Conservation (phyloP, 108 stramenopile species). For the Nitzschia sp. region DNA sequence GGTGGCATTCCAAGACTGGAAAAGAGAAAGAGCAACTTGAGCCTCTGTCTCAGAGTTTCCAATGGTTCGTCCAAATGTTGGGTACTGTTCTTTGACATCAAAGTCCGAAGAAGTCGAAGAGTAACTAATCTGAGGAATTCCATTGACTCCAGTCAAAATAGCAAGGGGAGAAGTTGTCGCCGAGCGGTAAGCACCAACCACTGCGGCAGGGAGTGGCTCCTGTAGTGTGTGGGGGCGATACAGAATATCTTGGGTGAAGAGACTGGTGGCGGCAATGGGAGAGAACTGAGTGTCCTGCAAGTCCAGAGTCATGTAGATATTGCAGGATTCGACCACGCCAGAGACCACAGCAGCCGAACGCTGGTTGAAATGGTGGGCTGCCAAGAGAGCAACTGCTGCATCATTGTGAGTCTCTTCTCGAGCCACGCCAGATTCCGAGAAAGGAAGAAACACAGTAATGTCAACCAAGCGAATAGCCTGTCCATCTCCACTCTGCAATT, state of each 20-base stretch:
- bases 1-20: conserved; percentile 8
- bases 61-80: conserved; percentile 44
- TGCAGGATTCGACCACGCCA: background rate
- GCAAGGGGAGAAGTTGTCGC: conserved; percentile 30
- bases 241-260: conserved; percentile 10
- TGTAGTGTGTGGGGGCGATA: background rate
- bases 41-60: conserved; percentile 27
- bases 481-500: background rate
- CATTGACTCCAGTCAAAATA: conserved; percentile 47
- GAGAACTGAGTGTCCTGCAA: conserved; percentile 15
- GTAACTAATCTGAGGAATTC: conserved; percentile 48
- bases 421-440: conserved; percentile 1
- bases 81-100: conserved; percentile 36
- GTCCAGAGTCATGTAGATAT: conserved; percentile 14
- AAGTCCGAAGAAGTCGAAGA: conserved; percentile 31
- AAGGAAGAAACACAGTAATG: background rate
- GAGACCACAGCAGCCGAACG: background rate
- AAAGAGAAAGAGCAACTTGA: conserved; percentile 28
- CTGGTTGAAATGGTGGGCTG: background rate
- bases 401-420: background rate
- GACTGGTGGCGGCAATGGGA: conserved; percentile 14
- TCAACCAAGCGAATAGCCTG: background rate
- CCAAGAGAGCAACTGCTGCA: background rate
- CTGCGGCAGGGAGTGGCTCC: conserved; percentile 39
- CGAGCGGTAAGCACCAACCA: conserved; percentile 42